Percentiles rank a stretch among this genome's conserved stretches.
Evolutionary conservation across 2,329 filamentous ascomycete genomes (phyloP).

Genomic region (Xylaria hypoxylon): DNA sequence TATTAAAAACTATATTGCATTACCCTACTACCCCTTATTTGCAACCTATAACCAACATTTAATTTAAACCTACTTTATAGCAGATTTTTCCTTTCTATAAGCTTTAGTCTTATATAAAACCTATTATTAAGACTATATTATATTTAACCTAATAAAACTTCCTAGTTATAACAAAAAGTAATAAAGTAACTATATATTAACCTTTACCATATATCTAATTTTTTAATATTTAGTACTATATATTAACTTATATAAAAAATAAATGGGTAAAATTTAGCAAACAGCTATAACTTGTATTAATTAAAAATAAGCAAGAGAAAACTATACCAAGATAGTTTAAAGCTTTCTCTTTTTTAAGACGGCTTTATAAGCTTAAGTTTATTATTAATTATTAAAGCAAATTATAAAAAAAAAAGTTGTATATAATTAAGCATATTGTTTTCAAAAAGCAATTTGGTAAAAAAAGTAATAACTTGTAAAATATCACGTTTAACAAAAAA

Average conservation of each 20-base stretch:
- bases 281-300: conserved; percentile 53
- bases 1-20: too few species aligned
- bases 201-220: background rate
- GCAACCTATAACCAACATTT: too few species aligned
- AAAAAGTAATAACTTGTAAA: conserved; percentile 62
- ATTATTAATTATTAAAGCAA: conserved; percentile 65
- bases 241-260: conserved; percentile 50
- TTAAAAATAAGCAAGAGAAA: conserved; percentile 38
- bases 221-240: conserved; percentile 14
- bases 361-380: conserved; percentile 68
- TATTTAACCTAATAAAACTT: too few species aligned
- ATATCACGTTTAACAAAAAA: conserved; percentile 66
- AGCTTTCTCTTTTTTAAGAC: conserved; percentile 66
- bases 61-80: too few species aligned
- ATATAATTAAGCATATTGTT: conserved; percentile 64
- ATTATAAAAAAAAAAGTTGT: conserved; percentile 58
- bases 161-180: too few species aligned
- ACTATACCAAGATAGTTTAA: conserved; percentile 57
- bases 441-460: conserved; percentile 59
- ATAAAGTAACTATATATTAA: conserved; percentile 48
- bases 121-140: too few species aligned
- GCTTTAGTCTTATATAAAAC: too few species aligned
- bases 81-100: too few species aligned
- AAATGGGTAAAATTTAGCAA: conserved; percentile 47
- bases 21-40: too few species aligned